phyloP scores from a whole-genome alignment of 345 rosid genomes.

The Aurinia saxatilis region DNA sequence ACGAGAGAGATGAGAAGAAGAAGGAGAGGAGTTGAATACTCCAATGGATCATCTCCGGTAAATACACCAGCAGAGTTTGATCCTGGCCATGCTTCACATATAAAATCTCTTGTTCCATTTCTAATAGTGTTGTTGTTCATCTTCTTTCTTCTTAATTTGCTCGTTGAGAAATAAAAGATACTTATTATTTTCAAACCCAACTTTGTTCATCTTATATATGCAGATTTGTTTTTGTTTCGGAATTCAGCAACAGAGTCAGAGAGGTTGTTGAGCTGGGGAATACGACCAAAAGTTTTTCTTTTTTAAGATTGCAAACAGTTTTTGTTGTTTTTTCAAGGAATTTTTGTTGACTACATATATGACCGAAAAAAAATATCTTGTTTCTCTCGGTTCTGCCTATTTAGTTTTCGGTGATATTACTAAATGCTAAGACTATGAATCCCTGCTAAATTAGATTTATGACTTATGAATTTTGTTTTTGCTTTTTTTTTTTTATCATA shows the following conservation, averaged over 20 bases:
- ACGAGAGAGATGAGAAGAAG: conserved; percentile 25
- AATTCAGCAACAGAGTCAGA: neutral
- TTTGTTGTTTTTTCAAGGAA: neutral
- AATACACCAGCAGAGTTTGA: neutral
- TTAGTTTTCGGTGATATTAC: no score
- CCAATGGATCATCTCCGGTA: neutral
- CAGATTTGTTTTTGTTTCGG: neutral
- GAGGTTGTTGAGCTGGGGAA: conserved; percentile 4
- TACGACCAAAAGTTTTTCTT: neutral
- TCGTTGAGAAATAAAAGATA: no score
- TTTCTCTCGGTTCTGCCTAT: no score
- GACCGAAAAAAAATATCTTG: no score
- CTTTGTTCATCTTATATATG: neutral
- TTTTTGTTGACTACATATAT: neutral
- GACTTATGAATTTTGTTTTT: no score
- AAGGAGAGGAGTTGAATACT: conserved; percentile 18
- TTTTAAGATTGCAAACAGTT: conserved; percentile 9
- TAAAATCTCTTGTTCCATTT: neutral
- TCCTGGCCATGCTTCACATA: conserved; percentile 17
- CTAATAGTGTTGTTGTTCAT: neutral
- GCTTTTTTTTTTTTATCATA: no score
- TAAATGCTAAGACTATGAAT: no score
- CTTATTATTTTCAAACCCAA: neutral
- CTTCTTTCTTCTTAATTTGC: neutral
- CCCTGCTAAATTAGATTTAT: no score